These are phyloP conservation scores for Dysphania ambrosioides DNA, from an alignment of 148 eudicot genomes.

Conservation along the genomic window DNA sequence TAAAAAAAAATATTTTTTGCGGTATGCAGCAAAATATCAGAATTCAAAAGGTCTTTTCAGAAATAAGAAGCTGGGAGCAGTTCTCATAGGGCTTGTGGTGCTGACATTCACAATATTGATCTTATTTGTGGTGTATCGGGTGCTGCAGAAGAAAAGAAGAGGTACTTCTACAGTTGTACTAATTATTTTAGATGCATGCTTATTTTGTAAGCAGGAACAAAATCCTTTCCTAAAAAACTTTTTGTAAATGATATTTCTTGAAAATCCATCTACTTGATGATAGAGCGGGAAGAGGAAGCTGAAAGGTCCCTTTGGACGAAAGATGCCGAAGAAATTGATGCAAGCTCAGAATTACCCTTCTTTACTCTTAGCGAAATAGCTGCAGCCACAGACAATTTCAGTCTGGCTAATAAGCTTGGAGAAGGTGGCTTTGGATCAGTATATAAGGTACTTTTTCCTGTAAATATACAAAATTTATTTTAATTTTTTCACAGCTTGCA, in stretches of 20 bases:
- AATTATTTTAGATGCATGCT: not conserved
- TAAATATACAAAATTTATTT: not conserved
- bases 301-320: slow-evolving; percentile 25
- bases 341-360: slow-evolving; percentile 34
- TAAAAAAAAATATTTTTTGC: not conserved
- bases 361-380: slow-evolving; percentile 29
- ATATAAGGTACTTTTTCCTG: slow-evolving; percentile 27
- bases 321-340: slow-evolving; percentile 28
- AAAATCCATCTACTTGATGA: not conserved
- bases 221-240: not conserved
- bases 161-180: slow-evolving; percentile 27
- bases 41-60: slow-evolving; percentile 9
- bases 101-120: slow-evolving; percentile 20
- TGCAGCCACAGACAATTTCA: slow-evolving; percentile 34
- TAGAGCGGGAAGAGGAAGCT: slow-evolving; percentile 27
- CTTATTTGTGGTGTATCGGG: slow-evolving; percentile 10
- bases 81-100: slow-evolving; percentile 20
- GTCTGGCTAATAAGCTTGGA: slow-evolving; percentile 30
- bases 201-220: not conserved
- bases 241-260: not conserved
- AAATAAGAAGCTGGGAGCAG: slow-evolving; percentile 23
- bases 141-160: slow-evolving; percentile 33
- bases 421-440: slow-evolving; percentile 41
- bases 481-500: not conserved
- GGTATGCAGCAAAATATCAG: slow-evolving; percentile 33